phyloP scores from a whole-genome alignment of 192 early-diverging fungal species.

The Backusella macrospora region DNA sequence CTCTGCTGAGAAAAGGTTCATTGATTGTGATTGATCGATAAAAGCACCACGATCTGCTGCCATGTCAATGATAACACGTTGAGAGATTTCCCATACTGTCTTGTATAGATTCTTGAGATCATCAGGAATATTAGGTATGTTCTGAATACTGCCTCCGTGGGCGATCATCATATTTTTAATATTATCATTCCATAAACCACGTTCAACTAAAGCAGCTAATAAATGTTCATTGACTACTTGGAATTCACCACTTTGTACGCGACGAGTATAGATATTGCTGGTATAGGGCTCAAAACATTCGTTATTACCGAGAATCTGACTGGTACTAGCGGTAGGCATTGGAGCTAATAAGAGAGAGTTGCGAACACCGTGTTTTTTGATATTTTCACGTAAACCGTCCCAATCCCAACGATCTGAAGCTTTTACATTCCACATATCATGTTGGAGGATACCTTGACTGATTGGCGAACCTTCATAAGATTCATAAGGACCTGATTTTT shows the following conservation, averaged over 20 bases:
- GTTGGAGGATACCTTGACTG: constrained; percentile 85
- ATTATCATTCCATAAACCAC: constrained; percentile 89
- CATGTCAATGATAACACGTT: constrained; percentile 90
- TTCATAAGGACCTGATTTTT: constrained; percentile 74
- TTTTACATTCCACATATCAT: constrained; percentile 87
- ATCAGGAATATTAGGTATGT: constrained; percentile 73
- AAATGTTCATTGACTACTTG: constrained; percentile 97
- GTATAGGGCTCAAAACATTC: constrained; percentile 94
- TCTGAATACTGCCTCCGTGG: constrained; percentile 86
- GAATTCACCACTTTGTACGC: constrained; percentile 95
- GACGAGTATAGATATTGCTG: constrained; percentile 94
- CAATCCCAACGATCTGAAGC: constrained; percentile 88
- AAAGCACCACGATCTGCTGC: constrained; percentile 94
- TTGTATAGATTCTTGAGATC: constrained; percentile 88
- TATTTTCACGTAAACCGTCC: constrained; percentile 73
- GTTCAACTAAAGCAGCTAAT: constrained; percentile 88
- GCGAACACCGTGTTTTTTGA: constrained; percentile 81
- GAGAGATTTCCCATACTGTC: constrained; percentile 95
- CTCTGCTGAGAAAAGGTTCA: constrained; percentile 94
- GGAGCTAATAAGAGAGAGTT: constrained; percentile 93
- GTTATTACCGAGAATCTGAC: constrained; percentile 96
- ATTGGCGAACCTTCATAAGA: constrained; percentile 87
- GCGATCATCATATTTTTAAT: constrained; percentile 97
- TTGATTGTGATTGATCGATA: constrained; percentile 95
- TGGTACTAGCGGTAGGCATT: constrained; percentile 96